Evolutionary conservation across 2,329 filamentous ascomycete species (phyloP).

Genomic region (Microthyrium microscopicum): DNA sequence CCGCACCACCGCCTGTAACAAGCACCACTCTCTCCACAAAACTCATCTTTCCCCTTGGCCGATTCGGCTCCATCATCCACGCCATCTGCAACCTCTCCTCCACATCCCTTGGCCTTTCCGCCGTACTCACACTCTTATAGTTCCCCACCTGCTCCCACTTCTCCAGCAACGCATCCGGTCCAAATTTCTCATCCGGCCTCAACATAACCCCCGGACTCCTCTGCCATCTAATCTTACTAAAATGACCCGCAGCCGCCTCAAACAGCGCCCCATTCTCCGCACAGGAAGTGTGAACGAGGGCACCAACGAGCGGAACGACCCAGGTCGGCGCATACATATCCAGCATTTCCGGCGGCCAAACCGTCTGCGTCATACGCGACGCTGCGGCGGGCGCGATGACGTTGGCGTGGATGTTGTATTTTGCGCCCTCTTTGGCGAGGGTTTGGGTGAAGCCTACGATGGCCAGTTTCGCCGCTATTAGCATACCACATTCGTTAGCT

Average conservation of each 20-base stretch:
- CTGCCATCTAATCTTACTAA: conserved; percentile 92
- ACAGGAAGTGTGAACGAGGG: conserved; percentile 72
- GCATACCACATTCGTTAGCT: background rate
- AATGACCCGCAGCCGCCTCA: conserved; percentile 81
- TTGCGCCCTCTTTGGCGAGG: conserved; percentile 87
- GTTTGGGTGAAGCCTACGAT: conserved; percentile 97
- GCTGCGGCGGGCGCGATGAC: conserved; percentile 91
- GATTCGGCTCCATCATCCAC: conserved; percentile 72
- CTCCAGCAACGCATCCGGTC: conserved; percentile 69
- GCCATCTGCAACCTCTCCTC: conserved; percentile 74
- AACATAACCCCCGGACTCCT: conserved; percentile 75
- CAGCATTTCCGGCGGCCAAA: conserved; percentile 89
- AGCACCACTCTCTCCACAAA: conserved; percentile 75
- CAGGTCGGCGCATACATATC: conserved; percentile 78
- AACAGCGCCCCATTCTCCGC: conserved; percentile 78
- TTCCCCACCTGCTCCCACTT: conserved; percentile 81
- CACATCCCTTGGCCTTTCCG: conserved; percentile 67
- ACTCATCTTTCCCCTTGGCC: conserved; percentile 52
- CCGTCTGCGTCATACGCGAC: conserved; percentile 84
- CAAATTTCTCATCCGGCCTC: conserved; percentile 76
- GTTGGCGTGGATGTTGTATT: conserved; percentile 96
- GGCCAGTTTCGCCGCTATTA: conserved; percentile 69
- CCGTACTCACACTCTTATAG: conserved; percentile 67
- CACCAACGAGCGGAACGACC: conserved; percentile 85
- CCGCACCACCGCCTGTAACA: conserved; percentile 74